Conservation (phyloP, 371 early-diverging fungal genomes). For the Actinomucor elegans region DNA sequence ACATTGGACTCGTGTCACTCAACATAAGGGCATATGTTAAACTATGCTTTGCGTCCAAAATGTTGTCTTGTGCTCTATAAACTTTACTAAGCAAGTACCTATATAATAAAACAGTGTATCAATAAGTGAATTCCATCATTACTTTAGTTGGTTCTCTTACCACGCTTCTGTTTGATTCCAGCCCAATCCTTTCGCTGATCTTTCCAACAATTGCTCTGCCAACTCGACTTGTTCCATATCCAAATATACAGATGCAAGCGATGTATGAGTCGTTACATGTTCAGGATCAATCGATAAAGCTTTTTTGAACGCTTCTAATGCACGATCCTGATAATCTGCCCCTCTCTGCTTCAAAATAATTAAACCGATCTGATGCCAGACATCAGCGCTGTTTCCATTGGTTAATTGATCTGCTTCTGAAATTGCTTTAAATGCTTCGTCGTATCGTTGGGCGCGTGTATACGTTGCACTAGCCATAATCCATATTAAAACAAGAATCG, state of each 20-base stretch:
- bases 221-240: slow-evolving; percentile 24
- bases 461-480: slow-evolving; percentile 17
- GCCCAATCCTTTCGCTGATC: slow-evolving; percentile 28
- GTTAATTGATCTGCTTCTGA: slow-evolving; percentile 15
- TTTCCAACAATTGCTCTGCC: slow-evolving; percentile 32
- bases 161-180: slow-evolving; percentile 42
- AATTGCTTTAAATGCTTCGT: slow-evolving; percentile 14
- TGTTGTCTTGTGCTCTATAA: slow-evolving; percentile 20
- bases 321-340: slow-evolving; percentile 8
- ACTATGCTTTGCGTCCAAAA: slow-evolving; percentile 34
- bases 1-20: slow-evolving; percentile 28
- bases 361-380: slow-evolving; percentile 16
- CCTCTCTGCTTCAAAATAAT: neutral
- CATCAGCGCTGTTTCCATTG: slow-evolving; percentile 4
- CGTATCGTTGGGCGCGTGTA: neutral
- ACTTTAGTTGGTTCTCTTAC: slow-evolving; percentile 3
- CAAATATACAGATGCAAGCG: slow-evolving; percentile 27
- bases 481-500: slow-evolving; percentile 13
- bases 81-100: slow-evolving; percentile 30
- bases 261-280: slow-evolving; percentile 23
- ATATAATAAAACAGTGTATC: neutral
- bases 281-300: slow-evolving; percentile 34
- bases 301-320: slow-evolving; percentile 36
- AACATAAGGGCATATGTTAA: slow-evolving; percentile 34
- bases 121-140: neutral